These are phyloP conservation scores for Lasiosphaeriaceae sp. DNA, from an alignment of 495 filamentous ascomycete species.

Conservation along the genomic window DNA sequence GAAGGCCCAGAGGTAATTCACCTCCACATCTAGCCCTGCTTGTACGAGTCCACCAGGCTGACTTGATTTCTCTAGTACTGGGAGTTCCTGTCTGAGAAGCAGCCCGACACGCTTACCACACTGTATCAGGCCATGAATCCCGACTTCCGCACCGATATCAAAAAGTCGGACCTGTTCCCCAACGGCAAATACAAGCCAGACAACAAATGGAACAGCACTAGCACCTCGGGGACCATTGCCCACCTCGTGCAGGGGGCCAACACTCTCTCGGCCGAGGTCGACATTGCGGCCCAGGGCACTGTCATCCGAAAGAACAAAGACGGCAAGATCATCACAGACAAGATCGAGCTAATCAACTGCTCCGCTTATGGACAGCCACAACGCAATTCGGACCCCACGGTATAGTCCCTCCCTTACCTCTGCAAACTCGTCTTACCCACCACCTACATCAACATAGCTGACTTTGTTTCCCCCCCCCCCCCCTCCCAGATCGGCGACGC, in stretches of 20 bases:
- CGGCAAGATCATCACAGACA: slow-evolving; percentile 5
- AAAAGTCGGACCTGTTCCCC: background rate
- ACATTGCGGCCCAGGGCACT: slow-evolving; percentile 7
- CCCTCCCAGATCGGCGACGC: slow-evolving; percentile 2
- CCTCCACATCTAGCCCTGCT: background rate
- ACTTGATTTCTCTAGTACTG: too few species aligned
- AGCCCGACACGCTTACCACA: too few species aligned
- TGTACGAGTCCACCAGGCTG: too few species aligned
- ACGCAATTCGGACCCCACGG: slow-evolving; percentile 5
- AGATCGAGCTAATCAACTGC: slow-evolving; percentile 5
- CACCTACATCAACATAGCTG: too few species aligned
- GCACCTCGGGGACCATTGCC: background rate
- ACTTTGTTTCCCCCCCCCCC: too few species aligned
- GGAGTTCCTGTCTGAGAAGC: too few species aligned
- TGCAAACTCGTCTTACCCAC: too few species aligned
- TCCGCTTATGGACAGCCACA: background rate
- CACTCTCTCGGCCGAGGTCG: slow-evolving; percentile 6
- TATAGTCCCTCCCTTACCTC: background rate
- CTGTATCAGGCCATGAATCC: too few species aligned
- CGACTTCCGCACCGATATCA: background rate
- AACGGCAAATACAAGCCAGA: background rate
- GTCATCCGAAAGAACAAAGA: slow-evolving; percentile 1
- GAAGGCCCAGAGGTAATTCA: slow-evolving; percentile 4
- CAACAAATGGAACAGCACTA: slow-evolving; percentile 5
- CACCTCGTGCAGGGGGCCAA: slow-evolving; percentile 4